Conservation (phyloP, 2,329 filamentous ascomycete genomes). For the Fusarium torreyae region DNA sequence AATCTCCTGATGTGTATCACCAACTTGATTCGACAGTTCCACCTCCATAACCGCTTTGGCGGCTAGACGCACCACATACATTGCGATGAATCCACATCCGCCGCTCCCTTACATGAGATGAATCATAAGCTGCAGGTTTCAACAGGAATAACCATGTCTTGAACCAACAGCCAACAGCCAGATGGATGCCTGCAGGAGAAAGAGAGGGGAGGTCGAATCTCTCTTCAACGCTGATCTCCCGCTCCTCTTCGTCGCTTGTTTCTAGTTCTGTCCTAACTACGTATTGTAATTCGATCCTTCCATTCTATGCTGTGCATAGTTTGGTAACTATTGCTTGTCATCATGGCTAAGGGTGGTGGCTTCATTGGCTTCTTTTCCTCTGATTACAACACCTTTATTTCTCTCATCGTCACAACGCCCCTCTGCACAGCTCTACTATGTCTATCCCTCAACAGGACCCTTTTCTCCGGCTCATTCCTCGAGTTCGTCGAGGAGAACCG, state of each 20-base stretch:
- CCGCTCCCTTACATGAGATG: neutral
- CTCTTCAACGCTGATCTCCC: slow-evolving; percentile 15
- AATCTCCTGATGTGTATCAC: too few relatives aligned
- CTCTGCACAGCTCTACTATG: slow-evolving; percentile 21
- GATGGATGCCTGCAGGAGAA: neutral
- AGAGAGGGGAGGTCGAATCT: neutral
- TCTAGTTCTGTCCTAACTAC: neutral
- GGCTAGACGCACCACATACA: slow-evolving; percentile 3
- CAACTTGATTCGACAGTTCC: slow-evolving; percentile 5
- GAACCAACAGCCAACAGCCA: slow-evolving; percentile 1
- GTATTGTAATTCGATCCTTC: neutral
- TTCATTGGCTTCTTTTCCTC: slow-evolving; percentile 25
- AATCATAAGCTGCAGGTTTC: slow-evolving; percentile 6
- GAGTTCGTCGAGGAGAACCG: slow-evolving; percentile 1
- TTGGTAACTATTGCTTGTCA: slow-evolving; percentile 1
- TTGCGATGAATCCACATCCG: neutral
- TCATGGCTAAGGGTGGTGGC: slow-evolving; percentile 7
- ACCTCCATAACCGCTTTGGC: neutral
- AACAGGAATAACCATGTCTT: neutral
- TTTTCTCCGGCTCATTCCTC: slow-evolving; percentile 19
- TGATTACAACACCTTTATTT: slow-evolving; percentile 24
- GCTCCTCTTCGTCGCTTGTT: neutral
- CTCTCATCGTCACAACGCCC: slow-evolving; percentile 20
- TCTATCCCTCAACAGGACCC: slow-evolving; percentile 3
- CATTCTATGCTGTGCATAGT: slow-evolving; percentile 5